Conservation (phyloP, 2,329 filamentous ascomycete genomes). For the Xylaria sp. region DNA sequence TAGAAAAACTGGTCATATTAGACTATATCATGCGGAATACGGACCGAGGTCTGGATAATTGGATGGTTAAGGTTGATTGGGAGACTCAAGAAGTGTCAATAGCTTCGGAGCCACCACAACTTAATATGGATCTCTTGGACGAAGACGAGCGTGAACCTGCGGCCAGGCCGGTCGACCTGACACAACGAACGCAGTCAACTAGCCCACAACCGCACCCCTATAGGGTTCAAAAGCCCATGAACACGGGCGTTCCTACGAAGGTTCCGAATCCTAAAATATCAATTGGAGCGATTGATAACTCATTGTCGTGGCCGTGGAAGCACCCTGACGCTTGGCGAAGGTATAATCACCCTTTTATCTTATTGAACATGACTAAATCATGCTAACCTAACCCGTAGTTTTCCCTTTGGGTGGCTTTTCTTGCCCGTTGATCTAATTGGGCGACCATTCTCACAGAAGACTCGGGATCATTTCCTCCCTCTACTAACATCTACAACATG, state of each 20-base stretch:
- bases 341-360: slow-evolving; percentile 46
- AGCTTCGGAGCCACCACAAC: slow-evolving; percentile 78
- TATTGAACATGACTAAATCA: slow-evolving; percentile 3
- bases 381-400: slow-evolving; percentile 66
- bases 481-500: slow-evolving; percentile 92
- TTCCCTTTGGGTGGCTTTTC: slow-evolving; percentile 98
- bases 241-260: slow-evolving; percentile 67
- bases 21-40: slow-evolving; percentile 99
- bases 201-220: slow-evolving; percentile 71
- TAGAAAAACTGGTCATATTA: slow-evolving; percentile 95
- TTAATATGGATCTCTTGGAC: slow-evolving; percentile 68
- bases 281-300: slow-evolving; percentile 96
- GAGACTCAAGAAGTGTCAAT: slow-evolving; percentile 84
- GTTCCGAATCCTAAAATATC: slow-evolving; percentile 69
- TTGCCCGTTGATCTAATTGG: slow-evolving; percentile 95
- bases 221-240: slow-evolving; percentile 84
- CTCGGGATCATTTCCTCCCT: slow-evolving; percentile 93
- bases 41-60: slow-evolving; percentile 95
- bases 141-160: slow-evolving; percentile 60
- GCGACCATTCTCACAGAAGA: slow-evolving; percentile 93
- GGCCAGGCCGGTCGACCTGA: slow-evolving; percentile 70
- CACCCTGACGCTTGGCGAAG: slow-evolving; percentile 88
- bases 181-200: slow-evolving; percentile 53
- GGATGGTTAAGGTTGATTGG: slow-evolving; percentile 98
- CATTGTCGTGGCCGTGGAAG: slow-evolving; percentile 98